These are phyloP conservation scores for Pholiota conissans DNA, from an alignment of 768 basidiomycete species.

Conservation along the genomic window DNA sequence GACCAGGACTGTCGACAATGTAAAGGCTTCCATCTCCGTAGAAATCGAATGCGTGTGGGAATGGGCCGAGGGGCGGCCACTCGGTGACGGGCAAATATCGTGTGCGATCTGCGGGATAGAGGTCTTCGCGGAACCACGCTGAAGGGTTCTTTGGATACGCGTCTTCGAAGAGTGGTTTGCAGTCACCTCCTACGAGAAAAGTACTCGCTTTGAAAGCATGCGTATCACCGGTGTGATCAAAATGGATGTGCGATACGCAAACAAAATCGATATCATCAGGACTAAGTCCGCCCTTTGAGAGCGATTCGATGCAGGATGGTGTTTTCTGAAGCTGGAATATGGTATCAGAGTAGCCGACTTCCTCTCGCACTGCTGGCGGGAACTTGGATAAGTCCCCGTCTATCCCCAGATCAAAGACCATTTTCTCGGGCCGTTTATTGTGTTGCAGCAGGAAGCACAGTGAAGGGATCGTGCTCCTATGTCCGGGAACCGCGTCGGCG, in stretches of 20 bases:
- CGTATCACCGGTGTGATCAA: conserved; percentile 52
- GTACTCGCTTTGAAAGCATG: conserved; percentile 42
- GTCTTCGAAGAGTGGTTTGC: conserved; percentile 31
- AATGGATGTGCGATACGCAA: conserved; percentile 54
- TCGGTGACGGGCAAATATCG: conserved; percentile 32
- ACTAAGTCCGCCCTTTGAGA: conserved; percentile 45
- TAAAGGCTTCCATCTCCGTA: conserved; percentile 61
- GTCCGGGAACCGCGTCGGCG: conserved; percentile 6
- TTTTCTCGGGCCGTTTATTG: conserved; percentile 7
- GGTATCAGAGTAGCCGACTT: neutral
- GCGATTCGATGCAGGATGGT: conserved; percentile 43
- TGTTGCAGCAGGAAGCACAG: conserved; percentile 14
- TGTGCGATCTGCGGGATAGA: conserved; percentile 40
- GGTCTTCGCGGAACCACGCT: conserved; percentile 25
- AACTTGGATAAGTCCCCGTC: conserved; percentile 2
- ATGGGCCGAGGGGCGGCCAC: conserved; percentile 47
- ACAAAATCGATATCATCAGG: conserved; percentile 44
- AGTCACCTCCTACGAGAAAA: conserved; percentile 47
- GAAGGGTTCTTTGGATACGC: conserved; percentile 44
- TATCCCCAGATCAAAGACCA: conserved; percentile 16
- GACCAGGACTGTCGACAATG: conserved; percentile 58
- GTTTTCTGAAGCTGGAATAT: conserved; percentile 19
- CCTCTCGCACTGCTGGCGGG: conserved; percentile 5
- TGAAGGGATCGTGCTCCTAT: neutral
- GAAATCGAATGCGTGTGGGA: conserved; percentile 50